Conservation (phyloP, 1,284 basidiomycete genomes). For the Cystobasidium pallidum region DNA sequence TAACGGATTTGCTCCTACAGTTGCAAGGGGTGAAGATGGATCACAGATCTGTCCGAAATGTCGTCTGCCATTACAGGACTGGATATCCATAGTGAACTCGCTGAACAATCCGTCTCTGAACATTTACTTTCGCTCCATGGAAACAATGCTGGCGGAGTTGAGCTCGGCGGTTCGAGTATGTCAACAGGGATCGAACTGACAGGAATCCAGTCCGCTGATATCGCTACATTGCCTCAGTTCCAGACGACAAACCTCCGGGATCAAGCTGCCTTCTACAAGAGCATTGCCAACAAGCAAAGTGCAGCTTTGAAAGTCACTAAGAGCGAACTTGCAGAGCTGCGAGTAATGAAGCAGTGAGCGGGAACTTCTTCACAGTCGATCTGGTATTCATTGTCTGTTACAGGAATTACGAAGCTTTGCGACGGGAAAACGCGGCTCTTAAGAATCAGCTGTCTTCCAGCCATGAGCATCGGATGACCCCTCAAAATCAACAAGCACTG, state of each 20-base stretch:
- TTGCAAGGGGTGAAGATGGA: constrained; percentile 7
- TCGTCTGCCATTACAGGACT: constrained; percentile 5
- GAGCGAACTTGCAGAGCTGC: constrained; percentile 20
- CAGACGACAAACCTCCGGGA: constrained; percentile 28
- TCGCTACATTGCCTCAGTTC: constrained; percentile 11
- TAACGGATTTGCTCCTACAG: neutral
- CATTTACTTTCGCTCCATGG: constrained; percentile 28
- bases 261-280: constrained; percentile 35
- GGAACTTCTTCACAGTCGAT: no score
- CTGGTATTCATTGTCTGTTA: no score
- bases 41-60: constrained; percentile 25
- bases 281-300: constrained; percentile 27
- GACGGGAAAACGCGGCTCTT: constrained; percentile 28
- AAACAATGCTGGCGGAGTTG: constrained; percentile 21
- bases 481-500: neutral
- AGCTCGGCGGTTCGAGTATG: constrained; percentile 19
- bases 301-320: constrained; percentile 20
- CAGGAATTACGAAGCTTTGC: constrained; percentile 28
- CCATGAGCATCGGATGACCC: neutral
- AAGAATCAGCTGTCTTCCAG: constrained; percentile 17
- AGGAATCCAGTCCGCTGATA: neutral
- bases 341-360: constrained; percentile 28
- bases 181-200: neutral
- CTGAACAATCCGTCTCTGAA: constrained; percentile 4
- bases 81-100: constrained; percentile 9